Conservation (phyloP, 169 alveolate genomes). For the Plasmodium billcollinsi region DNA sequence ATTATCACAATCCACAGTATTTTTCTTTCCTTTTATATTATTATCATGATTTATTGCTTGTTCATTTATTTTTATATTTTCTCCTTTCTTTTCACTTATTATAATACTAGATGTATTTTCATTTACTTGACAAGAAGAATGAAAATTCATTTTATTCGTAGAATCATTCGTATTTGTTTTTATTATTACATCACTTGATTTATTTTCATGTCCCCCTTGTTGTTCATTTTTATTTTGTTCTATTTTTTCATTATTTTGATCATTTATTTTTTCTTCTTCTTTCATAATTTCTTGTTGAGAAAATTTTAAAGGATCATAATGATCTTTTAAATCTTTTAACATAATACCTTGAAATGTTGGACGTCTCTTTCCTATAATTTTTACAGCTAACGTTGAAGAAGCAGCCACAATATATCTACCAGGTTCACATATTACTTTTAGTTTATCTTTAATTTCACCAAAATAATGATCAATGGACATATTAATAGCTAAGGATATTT, state of each 20-base stretch:
- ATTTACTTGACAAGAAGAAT: too few species aligned
- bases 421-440: constrained; percentile 64
- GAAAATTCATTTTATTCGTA: too few species aligned
- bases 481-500: constrained; percentile 70
- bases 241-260: neutral
- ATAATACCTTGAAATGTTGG: constrained; percentile 35
- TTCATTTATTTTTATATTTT: neutral
- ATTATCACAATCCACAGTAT: neutral
- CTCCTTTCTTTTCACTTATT: neutral
- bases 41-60: too few species aligned
- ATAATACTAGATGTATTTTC: too few species aligned
- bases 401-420: constrained; percentile 74
- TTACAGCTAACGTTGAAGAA: constrained; percentile 38
- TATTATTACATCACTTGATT: too few species aligned
- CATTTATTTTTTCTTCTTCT: neutral
- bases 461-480: constrained; percentile 67
- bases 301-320: neutral
- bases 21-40: neutral
- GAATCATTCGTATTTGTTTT: too few species aligned
- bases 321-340: constrained; percentile 15
- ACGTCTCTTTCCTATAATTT: constrained; percentile 66
- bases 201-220: neutral
- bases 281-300: neutral
- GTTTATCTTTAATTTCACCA: constrained; percentile 25
- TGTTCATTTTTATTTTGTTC: neutral